phyloP scores from a whole-genome alignment of 257 asterid genomes.

The Sherardia arvensis region DNA sequence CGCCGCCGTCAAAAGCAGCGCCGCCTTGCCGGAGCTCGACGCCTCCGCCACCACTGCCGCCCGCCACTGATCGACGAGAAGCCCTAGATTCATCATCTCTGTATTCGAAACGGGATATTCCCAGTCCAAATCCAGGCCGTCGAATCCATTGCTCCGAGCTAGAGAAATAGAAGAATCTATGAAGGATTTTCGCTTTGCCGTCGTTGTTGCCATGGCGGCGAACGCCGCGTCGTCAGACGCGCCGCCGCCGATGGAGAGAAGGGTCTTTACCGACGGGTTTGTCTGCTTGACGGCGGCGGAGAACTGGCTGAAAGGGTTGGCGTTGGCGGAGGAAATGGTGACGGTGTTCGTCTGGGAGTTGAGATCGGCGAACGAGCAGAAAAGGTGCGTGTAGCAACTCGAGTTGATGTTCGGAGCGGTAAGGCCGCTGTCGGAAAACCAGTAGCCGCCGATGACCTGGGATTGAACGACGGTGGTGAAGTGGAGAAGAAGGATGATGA shows the following conservation, averaged over 20 bases:
- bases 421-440: slow-evolving; percentile 38
- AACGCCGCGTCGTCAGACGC: slow-evolving; percentile 38
- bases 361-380: slow-evolving; percentile 44
- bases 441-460: slow-evolving; percentile 40
- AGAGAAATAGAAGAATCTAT: slow-evolving; percentile 34
- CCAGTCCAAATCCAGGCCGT: slow-evolving; percentile 45
- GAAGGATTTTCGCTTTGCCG: slow-evolving; percentile 27
- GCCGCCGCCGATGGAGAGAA: slow-evolving; percentile 44
- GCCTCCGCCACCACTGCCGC: slow-evolving; percentile 29
- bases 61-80: slow-evolving; percentile 33
- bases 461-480: slow-evolving; percentile 10
- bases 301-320: slow-evolving; percentile 28
- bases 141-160: slow-evolving; percentile 31
- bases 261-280: slow-evolving; percentile 34
- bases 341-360: slow-evolving; percentile 25
- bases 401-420: slow-evolving; percentile 28
- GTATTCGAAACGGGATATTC: slow-evolving; percentile 25
- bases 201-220: slow-evolving; percentile 23
- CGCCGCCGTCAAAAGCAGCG: slow-evolving; percentile 31
- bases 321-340: slow-evolving; percentile 24
- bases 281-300: slow-evolving; percentile 27
- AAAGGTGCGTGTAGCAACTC: slow-evolving; percentile 38
- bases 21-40: slow-evolving; percentile 10
- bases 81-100: slow-evolving; percentile 33
- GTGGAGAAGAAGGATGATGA: slow-evolving; percentile 4